phyloP scores from a whole-genome alignment of 202 grass and related monocot species.

The Hordeum pubiflorum region DNA sequence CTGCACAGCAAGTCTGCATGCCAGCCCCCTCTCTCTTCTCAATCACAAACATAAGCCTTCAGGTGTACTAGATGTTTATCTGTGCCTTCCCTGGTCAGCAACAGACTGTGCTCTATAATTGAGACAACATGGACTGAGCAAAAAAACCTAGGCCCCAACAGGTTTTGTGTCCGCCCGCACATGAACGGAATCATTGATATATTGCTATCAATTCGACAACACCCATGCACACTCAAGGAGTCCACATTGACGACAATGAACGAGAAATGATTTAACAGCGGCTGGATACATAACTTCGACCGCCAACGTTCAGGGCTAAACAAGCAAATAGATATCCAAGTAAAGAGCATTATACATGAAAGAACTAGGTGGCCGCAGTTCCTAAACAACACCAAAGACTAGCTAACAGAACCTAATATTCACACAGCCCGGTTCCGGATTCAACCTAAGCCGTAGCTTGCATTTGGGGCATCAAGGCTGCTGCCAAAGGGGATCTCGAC shows the following conservation, averaged over 20 bases:
- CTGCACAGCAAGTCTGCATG: background rate
- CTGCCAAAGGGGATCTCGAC: constrained; percentile 60
- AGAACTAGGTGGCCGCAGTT: background rate
- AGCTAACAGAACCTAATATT: constrained; percentile 22
- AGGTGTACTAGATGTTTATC: too few relatives aligned
- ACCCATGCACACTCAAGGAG: background rate
- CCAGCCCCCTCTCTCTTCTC: background rate
- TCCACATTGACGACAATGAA: background rate
- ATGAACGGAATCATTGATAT: background rate
- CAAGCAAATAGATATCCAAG: background rate
- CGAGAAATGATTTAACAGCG: background rate
- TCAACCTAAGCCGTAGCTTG: constrained; percentile 73
- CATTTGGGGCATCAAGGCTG: constrained; percentile 42
- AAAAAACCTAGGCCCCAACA: background rate
- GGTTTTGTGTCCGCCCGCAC: background rate
- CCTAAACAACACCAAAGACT: background rate
- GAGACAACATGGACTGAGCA: background rate
- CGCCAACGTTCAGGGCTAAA: background rate
- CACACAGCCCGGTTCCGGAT: background rate
- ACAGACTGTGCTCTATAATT: background rate
- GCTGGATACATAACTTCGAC: background rate
- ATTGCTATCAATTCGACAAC: background rate
- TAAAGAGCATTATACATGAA: background rate
- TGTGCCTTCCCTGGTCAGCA: too few relatives aligned
- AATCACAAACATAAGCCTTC: background rate